Conservation (phyloP, 1,139 yeast genomes). For the Blastobotrys proliferans region DNA sequence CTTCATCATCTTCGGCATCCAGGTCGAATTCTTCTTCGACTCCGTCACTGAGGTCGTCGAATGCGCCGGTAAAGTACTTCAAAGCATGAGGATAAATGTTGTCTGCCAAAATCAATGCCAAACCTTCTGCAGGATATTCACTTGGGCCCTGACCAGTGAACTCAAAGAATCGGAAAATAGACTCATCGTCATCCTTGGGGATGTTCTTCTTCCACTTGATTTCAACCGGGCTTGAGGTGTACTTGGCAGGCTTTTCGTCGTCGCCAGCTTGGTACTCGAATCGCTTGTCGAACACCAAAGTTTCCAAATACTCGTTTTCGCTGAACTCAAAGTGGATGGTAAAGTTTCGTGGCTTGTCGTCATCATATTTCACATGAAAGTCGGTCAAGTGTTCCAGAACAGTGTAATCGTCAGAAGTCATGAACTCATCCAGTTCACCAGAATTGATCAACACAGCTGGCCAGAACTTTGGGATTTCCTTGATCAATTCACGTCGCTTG, state of each 20-base stretch:
- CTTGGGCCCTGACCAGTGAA: constrained; percentile 35
- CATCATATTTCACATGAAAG: constrained; percentile 33
- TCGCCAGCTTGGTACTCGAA: constrained; percentile 25
- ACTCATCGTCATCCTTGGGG: constrained; percentile 22
- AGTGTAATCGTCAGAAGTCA: constrained; percentile 33
- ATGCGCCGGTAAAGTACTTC: constrained; percentile 28
- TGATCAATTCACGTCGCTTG: constrained; percentile 31
- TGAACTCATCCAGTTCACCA: constrained; percentile 30
- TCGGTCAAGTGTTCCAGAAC: constrained; percentile 31
- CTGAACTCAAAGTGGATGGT: constrained; percentile 32
- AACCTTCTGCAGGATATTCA: constrained; percentile 31
- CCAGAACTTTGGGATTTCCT: constrained; percentile 39
- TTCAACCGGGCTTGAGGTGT: constrained; percentile 29
- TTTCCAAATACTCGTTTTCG: constrained; percentile 33
- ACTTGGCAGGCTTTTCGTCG: constrained; percentile 21
- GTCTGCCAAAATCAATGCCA: constrained; percentile 37
- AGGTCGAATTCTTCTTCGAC: constrained; percentile 26
- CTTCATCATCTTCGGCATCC: constrained; percentile 30
- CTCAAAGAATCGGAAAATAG: constrained; percentile 38
- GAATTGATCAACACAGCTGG: constrained; percentile 33
- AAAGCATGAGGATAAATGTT: constrained; percentile 41
- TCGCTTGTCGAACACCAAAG: constrained; percentile 26
- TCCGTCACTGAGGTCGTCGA: constrained; percentile 21
- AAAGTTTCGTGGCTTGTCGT: constrained; percentile 30
- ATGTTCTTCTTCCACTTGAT: constrained; percentile 38